phyloP scores from a whole-genome alignment of 2,329 filamentous ascomycete genomes.

The Akanthomyces lecanii region DNA sequence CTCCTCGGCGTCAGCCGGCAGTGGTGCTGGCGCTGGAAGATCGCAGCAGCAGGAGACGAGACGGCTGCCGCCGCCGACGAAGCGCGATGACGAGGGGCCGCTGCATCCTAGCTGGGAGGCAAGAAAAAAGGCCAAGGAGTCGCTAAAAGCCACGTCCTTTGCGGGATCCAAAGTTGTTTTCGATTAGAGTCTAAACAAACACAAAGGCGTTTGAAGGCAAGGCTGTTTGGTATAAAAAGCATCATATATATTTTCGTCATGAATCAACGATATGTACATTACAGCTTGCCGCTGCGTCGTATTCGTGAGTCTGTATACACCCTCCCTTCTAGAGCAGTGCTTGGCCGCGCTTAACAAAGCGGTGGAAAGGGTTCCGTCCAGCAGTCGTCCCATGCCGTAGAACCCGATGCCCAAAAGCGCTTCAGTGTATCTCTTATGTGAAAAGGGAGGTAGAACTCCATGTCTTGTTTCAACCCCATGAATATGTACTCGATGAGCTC shows the following conservation, averaged over 20 bases:
- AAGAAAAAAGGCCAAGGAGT: slow-evolving; percentile 57
- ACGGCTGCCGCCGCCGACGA: slow-evolving; percentile 28
- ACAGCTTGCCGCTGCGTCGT: not conserved
- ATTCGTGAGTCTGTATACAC: not conserved
- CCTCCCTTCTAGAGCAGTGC: not conserved
- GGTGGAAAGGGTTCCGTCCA: slow-evolving; percentile 4
- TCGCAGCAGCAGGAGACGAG: slow-evolving; percentile 17
- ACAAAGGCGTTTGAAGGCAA: not conserved
- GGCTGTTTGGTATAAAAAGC: not conserved
- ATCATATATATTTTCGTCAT: not conserved
- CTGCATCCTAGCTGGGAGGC: slow-evolving; percentile 65
- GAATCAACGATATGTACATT: not conserved
- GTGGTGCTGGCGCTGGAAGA: slow-evolving; percentile 17
- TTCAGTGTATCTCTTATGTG: not conserved
- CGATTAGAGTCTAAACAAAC: slow-evolving; percentile 36
- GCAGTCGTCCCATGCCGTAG: not conserved
- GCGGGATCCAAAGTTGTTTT: slow-evolving; percentile 56
- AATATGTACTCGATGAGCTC: not conserved
- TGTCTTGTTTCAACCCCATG: not conserved
- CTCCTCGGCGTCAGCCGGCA: slow-evolving; percentile 19
- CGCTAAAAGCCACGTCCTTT: slow-evolving; percentile 48
- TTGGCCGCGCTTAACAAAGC: not conserved
- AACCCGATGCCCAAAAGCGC: not conserved
- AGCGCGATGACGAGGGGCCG: slow-evolving; percentile 47
- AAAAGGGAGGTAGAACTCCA: not conserved